Base-by-base conservation (phyloP, 805 yeast genomes). In the Ogataea corticis region DNA sequence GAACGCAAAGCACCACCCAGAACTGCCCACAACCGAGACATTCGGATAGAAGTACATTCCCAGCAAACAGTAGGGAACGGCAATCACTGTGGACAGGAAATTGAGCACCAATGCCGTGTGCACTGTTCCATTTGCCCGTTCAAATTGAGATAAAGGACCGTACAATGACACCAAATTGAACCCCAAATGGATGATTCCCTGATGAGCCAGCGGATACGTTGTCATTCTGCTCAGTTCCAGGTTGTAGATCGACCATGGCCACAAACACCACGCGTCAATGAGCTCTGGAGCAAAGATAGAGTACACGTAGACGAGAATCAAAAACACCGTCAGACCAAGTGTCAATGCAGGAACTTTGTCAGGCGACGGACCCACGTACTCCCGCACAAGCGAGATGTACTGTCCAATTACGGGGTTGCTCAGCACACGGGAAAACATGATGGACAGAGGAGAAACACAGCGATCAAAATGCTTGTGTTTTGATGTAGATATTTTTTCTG, bases 31-130 rank as follows among this genome's bases (percentile, higher is more conserved):
- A 2, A 80, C 83, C 10, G 75, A 69, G 1, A 76, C 67, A 3
- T 70, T 57, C 10, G 86, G 85, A 48, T 70, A 80, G 13, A 85
- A 67, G 4, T 70, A 10, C 48, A 68, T 52, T 1, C 84, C 83
- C 4, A 79, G 59, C 7, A 78, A 19, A 54, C 85, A 76, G 65
- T 77, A 84, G 36, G 79, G 76, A 32, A 87, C 57, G 3, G 85
- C 96, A 2, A 92, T 75, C 3, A 79, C 63, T 1, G 84, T 81
- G 2, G 96, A 87, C 39, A 85, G 65, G 19, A 86, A 58, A 61
- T 88, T 89, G 45, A 90, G 69, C 13, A 89, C 82, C 37, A 90
- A 71, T 3, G 95, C 96, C 3, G 96, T 85, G 63, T 87, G 80
- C 2, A 89, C 85, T 0, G 97, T 88, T 5, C 97, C 97, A 57